Evolutionary conservation across 352 stramenopile species (phyloP), one percentile per base, ranked within the genome.

Genomic region (Pythium sp.): DNA sequence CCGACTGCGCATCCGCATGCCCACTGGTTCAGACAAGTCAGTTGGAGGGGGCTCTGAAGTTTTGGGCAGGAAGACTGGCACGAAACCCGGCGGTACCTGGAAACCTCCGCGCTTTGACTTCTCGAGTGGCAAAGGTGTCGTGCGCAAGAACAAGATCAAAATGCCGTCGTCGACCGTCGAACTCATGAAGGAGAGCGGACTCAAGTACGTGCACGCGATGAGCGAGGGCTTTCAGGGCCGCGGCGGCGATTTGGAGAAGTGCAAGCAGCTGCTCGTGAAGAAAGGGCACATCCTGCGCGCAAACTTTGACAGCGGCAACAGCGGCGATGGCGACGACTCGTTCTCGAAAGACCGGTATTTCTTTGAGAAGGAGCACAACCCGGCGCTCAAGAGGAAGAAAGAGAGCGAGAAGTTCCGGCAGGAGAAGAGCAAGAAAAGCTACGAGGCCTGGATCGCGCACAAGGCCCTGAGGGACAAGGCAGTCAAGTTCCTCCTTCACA

Each of bases 191-290:
- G 64, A 77, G 32, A 93, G 84, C 62, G 87, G 84, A 2, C 80
- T 95, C 57, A 93, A 92, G 65, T 95, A 93, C 63, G 84, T 93
- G 8, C 87, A 93, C 58, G 85, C 87, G 20, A 95, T 93, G 87
- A 93, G 81, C 63, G 84, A 95, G 75, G 87, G 86, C 18, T 93
- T 95, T 63, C 85, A 95, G 68, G 87, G 85, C 14, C 81, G 87
- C n/a, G 85, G 84, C 7, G 86, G 86, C 6, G 89, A 96, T 65
- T 68, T 96, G 18, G 89, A 96, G 58, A 92, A 91, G 64, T 89
- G 83, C 57, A 84, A 87, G 56, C 72, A 93, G 65, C 26, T 86
- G 14, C 77, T 96, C 7, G 67, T 91, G 56, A 91, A 93, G 62
- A 80, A 93, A 68, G 87, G 88, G 12, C 78, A 93, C 62, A 76